Conservation (phyloP, 2,329 filamentous ascomycete genomes). For the Alternaria metachromatica region DNA sequence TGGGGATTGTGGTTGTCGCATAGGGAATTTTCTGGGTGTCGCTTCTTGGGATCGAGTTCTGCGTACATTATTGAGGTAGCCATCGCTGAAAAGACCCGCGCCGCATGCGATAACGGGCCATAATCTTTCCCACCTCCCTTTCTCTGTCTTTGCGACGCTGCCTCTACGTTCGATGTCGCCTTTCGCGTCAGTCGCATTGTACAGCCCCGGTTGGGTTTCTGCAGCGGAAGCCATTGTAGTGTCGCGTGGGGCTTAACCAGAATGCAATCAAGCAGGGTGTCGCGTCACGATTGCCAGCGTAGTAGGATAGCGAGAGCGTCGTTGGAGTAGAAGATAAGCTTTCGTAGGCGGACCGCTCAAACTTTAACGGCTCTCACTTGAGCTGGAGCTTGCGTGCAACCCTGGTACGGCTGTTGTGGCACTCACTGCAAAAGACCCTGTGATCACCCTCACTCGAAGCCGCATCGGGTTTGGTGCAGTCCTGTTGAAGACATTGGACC, state of each 20-base stretch:
- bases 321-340: background rate
- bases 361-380: constrained; percentile 1
- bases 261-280: background rate
- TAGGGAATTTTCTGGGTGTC: constrained; percentile 7
- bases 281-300: background rate
- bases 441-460: constrained; percentile 11
- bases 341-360: background rate
- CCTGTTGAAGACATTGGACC: background rate
- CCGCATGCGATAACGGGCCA: constrained; percentile 87
- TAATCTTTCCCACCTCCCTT: constrained; percentile 53
- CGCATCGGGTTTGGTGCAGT: constrained; percentile 1
- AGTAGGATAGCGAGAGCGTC: background rate
- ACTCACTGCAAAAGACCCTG: constrained; percentile 3
- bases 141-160: constrained; percentile 40
- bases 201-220: background rate
- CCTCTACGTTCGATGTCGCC: constrained; percentile 28
- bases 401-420: background rate
- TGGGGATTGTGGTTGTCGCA: background rate
- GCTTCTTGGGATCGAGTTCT: constrained; percentile 6
- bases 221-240: constrained; percentile 20
- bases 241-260: background rate
- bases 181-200: constrained; percentile 7
- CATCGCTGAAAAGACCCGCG: constrained; percentile 88
- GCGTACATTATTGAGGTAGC: constrained; percentile 83
- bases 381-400: background rate